Conservation (phyloP, 2,329 filamentous ascomycete species). For the Fusarium anthophilum region DNA sequence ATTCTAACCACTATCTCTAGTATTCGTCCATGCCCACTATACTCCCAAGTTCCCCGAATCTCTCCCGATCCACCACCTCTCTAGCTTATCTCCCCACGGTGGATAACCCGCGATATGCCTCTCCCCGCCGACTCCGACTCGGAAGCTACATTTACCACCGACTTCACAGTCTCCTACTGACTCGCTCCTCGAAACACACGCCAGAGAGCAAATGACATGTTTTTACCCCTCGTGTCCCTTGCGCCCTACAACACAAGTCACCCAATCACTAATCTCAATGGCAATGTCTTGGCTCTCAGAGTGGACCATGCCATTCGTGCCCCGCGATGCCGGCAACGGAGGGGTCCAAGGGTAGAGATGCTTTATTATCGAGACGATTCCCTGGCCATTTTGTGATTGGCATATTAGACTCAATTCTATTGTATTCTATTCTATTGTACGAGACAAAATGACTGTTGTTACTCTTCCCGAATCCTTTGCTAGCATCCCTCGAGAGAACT, state of each 20-base stretch:
- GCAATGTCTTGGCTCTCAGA: conserved; percentile 2
- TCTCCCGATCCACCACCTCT: not conserved
- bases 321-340: conserved; percentile 35
- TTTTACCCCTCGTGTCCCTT: conserved; percentile 36
- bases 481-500: conserved; percentile 67
- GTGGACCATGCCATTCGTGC: conserved; percentile 27
- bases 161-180: conserved; percentile 9
- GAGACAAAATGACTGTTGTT: conserved; percentile 45
- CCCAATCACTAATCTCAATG: conserved; percentile 14
- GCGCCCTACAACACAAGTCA: conserved; percentile 22
- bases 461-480: conserved; percentile 69
- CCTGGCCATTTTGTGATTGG: too few species aligned
- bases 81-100: conserved; percentile 12
- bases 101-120: conserved; percentile 14
- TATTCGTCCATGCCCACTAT: not conserved
- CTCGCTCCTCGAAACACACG: conserved; percentile 1
- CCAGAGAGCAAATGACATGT: conserved; percentile 2
- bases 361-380: not conserved
- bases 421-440: not conserved
- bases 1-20: not conserved
- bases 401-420: not conserved
- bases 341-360: not conserved
- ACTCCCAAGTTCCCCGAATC: not conserved
- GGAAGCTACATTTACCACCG: conserved; percentile 33
- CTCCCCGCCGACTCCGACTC: not conserved